Percentiles rank a stretch among this genome's conserved stretches.
phyloP scores from a whole-genome alignment of 495 filamentous ascomycete species.

The Penicillium canescens region DNA sequence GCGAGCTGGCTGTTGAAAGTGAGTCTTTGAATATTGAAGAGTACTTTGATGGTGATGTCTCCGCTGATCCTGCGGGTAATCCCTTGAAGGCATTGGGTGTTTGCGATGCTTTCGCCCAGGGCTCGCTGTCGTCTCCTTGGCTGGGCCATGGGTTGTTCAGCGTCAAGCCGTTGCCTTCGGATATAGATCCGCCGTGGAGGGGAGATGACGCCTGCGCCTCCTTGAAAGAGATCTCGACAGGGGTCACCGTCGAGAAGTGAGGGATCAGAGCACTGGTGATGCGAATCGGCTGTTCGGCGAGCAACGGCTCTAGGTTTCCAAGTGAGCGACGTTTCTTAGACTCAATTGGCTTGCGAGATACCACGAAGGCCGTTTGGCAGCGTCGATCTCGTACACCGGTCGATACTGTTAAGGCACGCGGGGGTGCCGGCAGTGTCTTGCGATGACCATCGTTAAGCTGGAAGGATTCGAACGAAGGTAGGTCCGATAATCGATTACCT shows the following conservation, averaged over 20 bases:
- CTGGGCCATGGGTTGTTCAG: constrained; percentile 3
- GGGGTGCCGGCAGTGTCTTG: constrained; percentile 26
- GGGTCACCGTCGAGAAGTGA: constrained; percentile 38
- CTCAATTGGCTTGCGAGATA: constrained; percentile 45
- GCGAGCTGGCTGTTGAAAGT: constrained; percentile 19
- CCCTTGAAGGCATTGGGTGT: constrained; percentile 5
- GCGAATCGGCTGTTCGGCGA: constrained; percentile 23
- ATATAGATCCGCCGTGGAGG: constrained; percentile 13
- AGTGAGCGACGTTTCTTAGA: constrained; percentile 37
- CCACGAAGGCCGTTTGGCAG: constrained; percentile 28
- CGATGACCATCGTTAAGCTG: constrained; percentile 22
- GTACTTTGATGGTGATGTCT: constrained; percentile 1
- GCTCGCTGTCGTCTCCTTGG: not conserved
- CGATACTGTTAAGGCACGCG: constrained; percentile 25
- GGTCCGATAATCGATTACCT: constrained; percentile 63
- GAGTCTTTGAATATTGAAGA: constrained; percentile 8
- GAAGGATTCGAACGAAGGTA: constrained; percentile 46
- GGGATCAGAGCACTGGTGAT: constrained; percentile 35
- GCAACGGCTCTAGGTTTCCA: constrained; percentile 23
- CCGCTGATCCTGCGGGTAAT: not conserved
- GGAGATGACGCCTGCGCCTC: constrained; percentile 9
- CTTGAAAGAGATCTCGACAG: constrained; percentile 14
- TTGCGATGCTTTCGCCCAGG: constrained; percentile 1
- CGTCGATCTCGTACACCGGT: constrained; percentile 22
- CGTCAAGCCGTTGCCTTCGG: constrained; percentile 11